Base-by-base conservation (phyloP, 2,329 filamentous ascomycete genomes). In the Penicillium hordei region DNA sequence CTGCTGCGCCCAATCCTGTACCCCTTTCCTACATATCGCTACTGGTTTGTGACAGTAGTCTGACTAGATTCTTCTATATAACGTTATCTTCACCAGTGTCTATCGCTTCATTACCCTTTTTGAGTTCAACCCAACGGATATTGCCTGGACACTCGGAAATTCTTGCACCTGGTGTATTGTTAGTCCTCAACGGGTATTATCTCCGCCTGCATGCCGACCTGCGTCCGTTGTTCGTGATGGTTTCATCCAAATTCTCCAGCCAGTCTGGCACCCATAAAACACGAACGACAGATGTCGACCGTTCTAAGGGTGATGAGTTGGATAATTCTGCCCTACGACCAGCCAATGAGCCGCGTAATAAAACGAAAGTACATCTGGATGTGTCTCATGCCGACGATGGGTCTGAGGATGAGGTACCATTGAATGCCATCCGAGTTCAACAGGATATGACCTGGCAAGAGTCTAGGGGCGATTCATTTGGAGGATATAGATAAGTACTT, bases 81-180 rank as follows among this genome's bases (percentile, higher is more conserved):
- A 71, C 56, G 80, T 82, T 50, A 69, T 81, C 27, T 81, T 80
- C 59, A 76, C 79, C 17, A 81, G 79, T 1, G 75, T 75, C 6
- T 82, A 82, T 66, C 79, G 79, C 57, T 79, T 78, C 54, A 75
- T 68, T 36, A 75, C 80, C 6, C 75, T 82, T 29, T 81, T 82
- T 59, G 73, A 75, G 19, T 81, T 81, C 66, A 62, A 61, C 15
- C 48, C 55, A 38, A 48, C 49, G 9, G 79, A 82, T 52, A 76
- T 78, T 4, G 72, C 74, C n/a, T 82, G 81, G 65, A 79, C 79
- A 0, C 71, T 82, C 9, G 78, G 78, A 0, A 76, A 75, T 1
- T 75, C 78, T 0, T 75, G 78, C 5, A 78, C 75, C 52, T 83
- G 80, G 81, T 79, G 79, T 7, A 73, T 73, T 5, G 78, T 82